Evolutionary conservation across 2,329 filamentous ascomycete species (phyloP).

Genomic region (Passalora sequoiae): DNA sequence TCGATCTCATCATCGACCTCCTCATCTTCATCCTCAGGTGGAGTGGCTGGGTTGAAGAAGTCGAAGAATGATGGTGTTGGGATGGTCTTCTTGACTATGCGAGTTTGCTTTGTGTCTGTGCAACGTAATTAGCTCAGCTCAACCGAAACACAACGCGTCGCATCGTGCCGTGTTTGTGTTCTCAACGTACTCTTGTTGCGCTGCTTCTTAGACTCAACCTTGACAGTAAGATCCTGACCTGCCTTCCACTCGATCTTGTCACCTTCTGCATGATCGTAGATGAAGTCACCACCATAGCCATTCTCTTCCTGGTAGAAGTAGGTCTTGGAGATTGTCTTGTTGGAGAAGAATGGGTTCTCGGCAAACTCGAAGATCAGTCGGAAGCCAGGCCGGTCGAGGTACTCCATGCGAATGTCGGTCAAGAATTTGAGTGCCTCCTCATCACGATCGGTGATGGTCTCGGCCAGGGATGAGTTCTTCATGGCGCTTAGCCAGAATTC

Average conservation of each 20-base stretch:
- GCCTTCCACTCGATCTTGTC: constrained; percentile 97
- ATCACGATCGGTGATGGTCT: constrained; percentile 98
- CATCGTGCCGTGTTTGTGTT: constrained; percentile 3
- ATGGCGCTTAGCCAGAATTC: constrained; percentile 99
- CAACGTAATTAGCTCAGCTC: constrained; percentile 18
- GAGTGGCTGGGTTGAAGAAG: constrained; percentile 94
- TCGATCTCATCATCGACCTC: constrained; percentile 87
- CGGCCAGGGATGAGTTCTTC: constrained; percentile 98
- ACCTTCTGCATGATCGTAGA: constrained; percentile 97
- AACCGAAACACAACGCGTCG: constrained; percentile 5
- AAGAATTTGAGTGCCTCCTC: constrained; percentile 88
- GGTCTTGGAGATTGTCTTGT: constrained; percentile 95
- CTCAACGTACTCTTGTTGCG: constrained; percentile 86
- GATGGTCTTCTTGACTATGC: constrained; percentile 97
- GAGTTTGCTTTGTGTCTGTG: constrained; percentile 95
- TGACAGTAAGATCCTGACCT: constrained; percentile 87
- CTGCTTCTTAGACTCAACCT: constrained; percentile 98
- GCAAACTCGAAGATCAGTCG: constrained; percentile 95
- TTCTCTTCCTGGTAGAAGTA: constrained; percentile 99
- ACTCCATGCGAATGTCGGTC: constrained; percentile 96
- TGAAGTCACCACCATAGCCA: constrained; percentile 97
- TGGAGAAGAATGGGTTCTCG: constrained; percentile 93
- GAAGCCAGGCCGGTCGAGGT: constrained; percentile 97
- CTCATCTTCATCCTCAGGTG: constrained; percentile 72
- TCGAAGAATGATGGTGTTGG: constrained; percentile 97